A percentile compares a stretch with the other conserved stretches of the same genome.
Evolutionary conservation across 1,284 basidiomycete genomes (phyloP).

Genomic region (Cryptococcus sp.): DNA sequence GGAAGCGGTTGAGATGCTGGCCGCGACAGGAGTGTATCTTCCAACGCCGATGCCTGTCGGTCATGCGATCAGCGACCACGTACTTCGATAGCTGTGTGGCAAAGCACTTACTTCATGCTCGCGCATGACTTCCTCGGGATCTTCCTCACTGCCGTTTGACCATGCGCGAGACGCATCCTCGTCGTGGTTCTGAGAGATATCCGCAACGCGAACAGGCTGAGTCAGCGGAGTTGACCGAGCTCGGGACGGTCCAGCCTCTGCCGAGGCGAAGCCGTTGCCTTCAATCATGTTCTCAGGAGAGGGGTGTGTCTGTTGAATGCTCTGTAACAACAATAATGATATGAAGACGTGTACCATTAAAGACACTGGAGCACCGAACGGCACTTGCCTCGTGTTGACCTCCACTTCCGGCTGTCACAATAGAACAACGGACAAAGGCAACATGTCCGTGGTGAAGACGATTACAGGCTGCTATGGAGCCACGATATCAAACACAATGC

Average conservation of each 20-base stretch:
- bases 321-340: no score
- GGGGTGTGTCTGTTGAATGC: no score
- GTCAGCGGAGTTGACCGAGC: background rate
- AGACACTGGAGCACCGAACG: background rate
- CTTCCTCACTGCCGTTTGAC: slow-evolving; percentile 1
- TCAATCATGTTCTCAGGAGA: slow-evolving; percentile 10
- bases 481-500: no score
- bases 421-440: no score
- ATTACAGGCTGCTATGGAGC: no score
- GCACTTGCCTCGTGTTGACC: background rate
- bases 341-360: no score
- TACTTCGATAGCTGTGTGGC: background rate
- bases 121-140: slow-evolving; percentile 7
- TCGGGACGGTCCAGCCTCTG: slow-evolving; percentile 23
- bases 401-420: no score
- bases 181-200: background rate
- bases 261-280: slow-evolving; percentile 14
- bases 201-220: background rate
- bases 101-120: slow-evolving; percentile 15
- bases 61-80: background rate
- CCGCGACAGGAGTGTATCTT: slow-evolving; percentile 7
- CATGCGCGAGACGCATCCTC: background rate
- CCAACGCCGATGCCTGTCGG: slow-evolving; percentile 8
- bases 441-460: no score
- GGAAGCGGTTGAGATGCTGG: background rate